phyloP scores from a whole-genome alignment of 2,329 filamentous ascomycete species.

The Alternaria viburni region DNA sequence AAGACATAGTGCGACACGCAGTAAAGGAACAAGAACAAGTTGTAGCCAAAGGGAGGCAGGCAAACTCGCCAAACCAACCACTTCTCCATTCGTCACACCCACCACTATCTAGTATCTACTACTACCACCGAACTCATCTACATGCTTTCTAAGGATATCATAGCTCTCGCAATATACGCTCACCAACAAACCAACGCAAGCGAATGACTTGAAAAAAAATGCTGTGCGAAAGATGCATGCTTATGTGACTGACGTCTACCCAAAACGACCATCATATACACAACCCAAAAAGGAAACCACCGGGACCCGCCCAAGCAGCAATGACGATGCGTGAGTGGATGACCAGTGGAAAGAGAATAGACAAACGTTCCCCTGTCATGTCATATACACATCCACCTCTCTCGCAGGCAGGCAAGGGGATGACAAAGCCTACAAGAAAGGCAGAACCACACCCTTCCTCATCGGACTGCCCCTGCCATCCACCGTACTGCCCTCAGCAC shows the following conservation, averaged over 20 bases:
- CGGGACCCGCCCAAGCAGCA: constrained; percentile 8
- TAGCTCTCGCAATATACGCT: background rate
- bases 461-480: constrained; percentile 44
- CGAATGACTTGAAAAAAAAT: background rate
- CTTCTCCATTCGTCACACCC: background rate
- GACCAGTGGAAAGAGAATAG: background rate
- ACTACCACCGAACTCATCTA: background rate
- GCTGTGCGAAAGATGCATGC: background rate
- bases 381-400: background rate
- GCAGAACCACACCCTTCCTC: constrained; percentile 43
- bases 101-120: background rate
- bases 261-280: constrained; percentile 3
- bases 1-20: no score
- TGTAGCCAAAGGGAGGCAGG: background rate
- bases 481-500: constrained; percentile 45
- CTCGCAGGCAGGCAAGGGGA: background rate
- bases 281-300: constrained; percentile 4
- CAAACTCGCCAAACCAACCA: background rate
- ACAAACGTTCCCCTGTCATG: background rate
- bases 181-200: background rate
- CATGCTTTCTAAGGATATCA: constrained; percentile 1
- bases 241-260: background rate
- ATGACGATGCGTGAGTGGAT: constrained; percentile 4
- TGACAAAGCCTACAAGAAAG: constrained; percentile 28
- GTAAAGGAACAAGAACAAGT: background rate